Base-by-base conservation (phyloP, 2,329 filamentous ascomycete species). In the Talaromyces verruculosus region DNA sequence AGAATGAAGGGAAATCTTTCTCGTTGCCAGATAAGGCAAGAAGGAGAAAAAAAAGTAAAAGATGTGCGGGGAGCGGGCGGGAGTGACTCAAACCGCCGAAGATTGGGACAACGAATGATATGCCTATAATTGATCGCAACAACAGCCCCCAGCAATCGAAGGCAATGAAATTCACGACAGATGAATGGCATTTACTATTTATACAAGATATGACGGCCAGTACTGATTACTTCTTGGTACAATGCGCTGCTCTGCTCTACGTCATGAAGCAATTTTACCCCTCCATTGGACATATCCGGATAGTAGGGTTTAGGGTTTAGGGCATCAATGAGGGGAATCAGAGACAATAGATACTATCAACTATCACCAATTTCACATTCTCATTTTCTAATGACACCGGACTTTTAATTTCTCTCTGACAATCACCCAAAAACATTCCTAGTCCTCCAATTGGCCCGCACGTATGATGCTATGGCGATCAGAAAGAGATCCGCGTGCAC, bases 281-380 rank as follows among this genome's bases (percentile, higher is more conserved):
- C 62, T 64, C 62, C 53, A 13, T 61, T 62, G 19, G 43, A 6
- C 17, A 35, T 5, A 43, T 62, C 30, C 15, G 41, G 63, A 59
- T 30, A 41, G 25, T 43, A 60, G 35, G 57, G 57, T 45, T 67
- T 64, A 61, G 72, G 72, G 67, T 43, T 71, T 77, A 78, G 76
- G 76, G 76, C 67, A 72, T 75, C 72, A 74, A 19, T n/a, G 35
- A 41, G 37, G 22, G 57, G 57, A 37, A 60, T 60, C 10, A 15
- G n/a, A 28, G 22, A 30, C 35, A 19, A 25, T 59, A 6, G 5
- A 41, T 10, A 43, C 17, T 37, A 17, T 13, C 39, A 30, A 15
- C 3, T 30, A 33, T 43, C 11, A 39, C 33, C 57, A n/a, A 33
- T n/a, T 22, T n/a, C n/a, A 30, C 6, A 37, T 1, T 25, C 35